Evolutionary conservation across 768 basidiomycete species (phyloP).

Genomic region (Tulasnella sp.): DNA sequence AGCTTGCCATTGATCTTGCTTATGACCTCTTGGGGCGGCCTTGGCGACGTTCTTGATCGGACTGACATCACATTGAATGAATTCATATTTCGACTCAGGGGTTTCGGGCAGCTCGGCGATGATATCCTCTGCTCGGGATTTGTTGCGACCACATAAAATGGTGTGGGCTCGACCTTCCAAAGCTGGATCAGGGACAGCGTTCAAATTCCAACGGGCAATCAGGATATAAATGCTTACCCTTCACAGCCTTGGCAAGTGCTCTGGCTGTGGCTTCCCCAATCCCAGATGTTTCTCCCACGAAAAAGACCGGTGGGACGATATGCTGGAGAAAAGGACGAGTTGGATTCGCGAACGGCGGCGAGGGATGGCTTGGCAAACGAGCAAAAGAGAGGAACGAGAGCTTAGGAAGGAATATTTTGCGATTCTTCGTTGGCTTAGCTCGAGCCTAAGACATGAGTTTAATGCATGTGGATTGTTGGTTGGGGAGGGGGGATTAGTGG

Average conservation of each 20-base stretch:
- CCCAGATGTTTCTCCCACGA: slow-evolving; percentile 30
- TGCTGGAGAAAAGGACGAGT: neutral
- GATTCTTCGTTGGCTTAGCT: neutral
- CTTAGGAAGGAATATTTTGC: neutral
- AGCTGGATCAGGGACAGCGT: slow-evolving; percentile 1
- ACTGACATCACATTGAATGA: slow-evolving; percentile 36
- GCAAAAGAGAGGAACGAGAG: neutral
- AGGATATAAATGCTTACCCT: neutral
- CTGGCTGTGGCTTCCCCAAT: slow-evolving; percentile 23
- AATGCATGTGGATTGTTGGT: neutral
- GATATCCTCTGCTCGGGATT: slow-evolving; percentile 30
- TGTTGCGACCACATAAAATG: slow-evolving; percentile 33
- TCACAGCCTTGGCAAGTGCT: slow-evolving; percentile 25
- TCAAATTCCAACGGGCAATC: neutral
- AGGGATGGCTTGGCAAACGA: slow-evolving; percentile 7
- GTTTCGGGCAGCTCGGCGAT: slow-evolving; percentile 30
- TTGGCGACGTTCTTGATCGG: slow-evolving; percentile 32
- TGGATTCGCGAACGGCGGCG: neutral
- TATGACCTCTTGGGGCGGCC: slow-evolving; percentile 20
- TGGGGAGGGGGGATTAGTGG: neutral
- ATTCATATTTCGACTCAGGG: slow-evolving; percentile 35
- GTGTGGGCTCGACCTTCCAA: slow-evolving; percentile 31
- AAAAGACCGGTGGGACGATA: slow-evolving; percentile 30
- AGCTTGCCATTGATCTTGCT: slow-evolving; percentile 8
- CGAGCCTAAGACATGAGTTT: neutral